These are phyloP conservation scores for Naematelia encephala DNA, from an alignment of 768 basidiomycete species.

Conservation along the genomic window DNA sequence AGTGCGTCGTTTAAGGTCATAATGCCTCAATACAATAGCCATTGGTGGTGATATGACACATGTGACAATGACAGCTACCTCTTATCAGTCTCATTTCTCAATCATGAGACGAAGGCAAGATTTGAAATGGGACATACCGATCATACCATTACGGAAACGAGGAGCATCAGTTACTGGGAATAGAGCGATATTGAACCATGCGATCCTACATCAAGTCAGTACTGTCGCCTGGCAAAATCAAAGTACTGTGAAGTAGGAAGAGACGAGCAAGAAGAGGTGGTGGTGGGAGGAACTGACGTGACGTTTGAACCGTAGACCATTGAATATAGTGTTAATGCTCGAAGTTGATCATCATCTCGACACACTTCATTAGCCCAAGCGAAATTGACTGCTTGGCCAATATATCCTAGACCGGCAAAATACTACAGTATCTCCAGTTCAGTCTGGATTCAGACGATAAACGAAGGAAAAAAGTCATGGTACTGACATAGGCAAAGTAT, in stretches of 20 bases:
- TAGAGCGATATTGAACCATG: slow-evolving; percentile 53
- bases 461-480: not conserved
- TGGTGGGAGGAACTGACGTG: slow-evolving; percentile 50
- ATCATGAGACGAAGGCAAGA: too few relatives aligned
- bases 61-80: not conserved
- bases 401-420: slow-evolving; percentile 63
- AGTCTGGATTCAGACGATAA: not conserved
- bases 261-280: too few relatives aligned
- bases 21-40: not conserved
- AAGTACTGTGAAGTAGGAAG: too few relatives aligned
- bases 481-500: slow-evolving; percentile 66
- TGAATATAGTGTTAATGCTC: slow-evolving; percentile 66
- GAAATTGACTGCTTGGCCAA: slow-evolving; percentile 75
- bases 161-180: slow-evolving; percentile 73
- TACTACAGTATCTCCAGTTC: too few relatives aligned
- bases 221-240: too few relatives aligned
- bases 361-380: slow-evolving; percentile 80
- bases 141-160: slow-evolving; percentile 63
- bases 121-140: too few relatives aligned
- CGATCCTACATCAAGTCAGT: slow-evolving; percentile 8
- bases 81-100: too few relatives aligned
- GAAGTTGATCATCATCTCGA: slow-evolving; percentile 67
- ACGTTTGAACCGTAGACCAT: slow-evolving; percentile 79
- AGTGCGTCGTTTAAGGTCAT: not conserved
- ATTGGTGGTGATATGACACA: slow-evolving; percentile 2